These are phyloP conservation scores for Cladosporium sp. DNA, from an alignment of 2,329 filamentous ascomycete species.

Conservation along the genomic window DNA sequence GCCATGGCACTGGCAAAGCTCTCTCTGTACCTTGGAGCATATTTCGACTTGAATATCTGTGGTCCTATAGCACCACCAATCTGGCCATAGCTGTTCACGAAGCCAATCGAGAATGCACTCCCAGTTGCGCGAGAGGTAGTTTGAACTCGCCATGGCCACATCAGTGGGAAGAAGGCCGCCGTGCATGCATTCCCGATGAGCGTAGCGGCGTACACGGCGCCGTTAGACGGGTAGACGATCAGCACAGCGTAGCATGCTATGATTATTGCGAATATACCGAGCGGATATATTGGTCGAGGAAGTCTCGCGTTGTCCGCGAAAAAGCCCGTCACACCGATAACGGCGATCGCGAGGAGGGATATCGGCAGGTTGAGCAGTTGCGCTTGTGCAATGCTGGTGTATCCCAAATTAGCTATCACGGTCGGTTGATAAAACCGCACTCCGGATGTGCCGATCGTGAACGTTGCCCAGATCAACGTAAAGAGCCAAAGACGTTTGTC, in stretches of 20 bases:
- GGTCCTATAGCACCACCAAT: slow-evolving; percentile 52
- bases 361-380: slow-evolving; percentile 16
- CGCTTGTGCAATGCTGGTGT: slow-evolving; percentile 15
- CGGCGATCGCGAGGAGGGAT: slow-evolving; percentile 13
- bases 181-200: slow-evolving; percentile 10
- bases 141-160: slow-evolving; percentile 17
- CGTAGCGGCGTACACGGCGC: slow-evolving; percentile 14
- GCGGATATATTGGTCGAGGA: slow-evolving; percentile 4
- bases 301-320: slow-evolving; percentile 10
- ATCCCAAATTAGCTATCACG: slow-evolving; percentile 29
- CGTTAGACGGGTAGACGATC: slow-evolving; percentile 10
- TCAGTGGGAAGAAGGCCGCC: slow-evolving; percentile 12
- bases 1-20: slow-evolving; percentile 14
- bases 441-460: slow-evolving; percentile 44
- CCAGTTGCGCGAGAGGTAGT: slow-evolving; percentile 13
- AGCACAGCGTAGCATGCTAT: slow-evolving; percentile 14
- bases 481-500: slow-evolving; percentile 44
- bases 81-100: slow-evolving; percentile 14
- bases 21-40: slow-evolving; percentile 8
- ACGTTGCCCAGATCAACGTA: slow-evolving; percentile 44
- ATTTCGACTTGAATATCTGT: slow-evolving; percentile 30
- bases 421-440: slow-evolving; percentile 43
- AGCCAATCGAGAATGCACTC: slow-evolving; percentile 12
- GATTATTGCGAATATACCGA: slow-evolving; percentile 10
- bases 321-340: slow-evolving; percentile 13